Evolutionary conservation across 2,329 filamentous ascomycete genomes (phyloP), one percentile per base, ranked within the genome.

Genomic region (Botrytis byssoidea): DNA sequence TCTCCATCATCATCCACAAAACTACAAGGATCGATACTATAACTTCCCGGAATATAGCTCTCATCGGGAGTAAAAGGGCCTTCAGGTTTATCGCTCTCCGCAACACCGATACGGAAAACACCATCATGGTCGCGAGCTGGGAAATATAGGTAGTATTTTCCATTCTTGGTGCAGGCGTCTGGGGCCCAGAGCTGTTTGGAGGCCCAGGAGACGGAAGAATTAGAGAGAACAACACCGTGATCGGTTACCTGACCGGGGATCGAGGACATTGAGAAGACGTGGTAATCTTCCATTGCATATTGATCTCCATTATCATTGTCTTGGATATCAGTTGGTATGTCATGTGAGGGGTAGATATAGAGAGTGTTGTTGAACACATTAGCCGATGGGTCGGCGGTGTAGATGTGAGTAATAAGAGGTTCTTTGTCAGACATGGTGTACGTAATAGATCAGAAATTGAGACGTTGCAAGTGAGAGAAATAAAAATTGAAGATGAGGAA

Each of bases 281-380:
- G 92, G 86, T 95, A 95, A 84, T 95, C 92, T 73, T 84, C 86
- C 92, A 94, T 95, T 84, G 93, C 92, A 82, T 94, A 94, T 81
- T 94, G 92, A 83, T 94, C 92, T 80, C 92, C 92, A 86, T 94
- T 93, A 86, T 94, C 92, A 84, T 95, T 94, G 85, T 92, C 91
- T 73, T 87, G 74, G 81, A 93, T 92, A 82, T 90, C 87, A 8
- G 91, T 93, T 82, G 93, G 90, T 77, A 91, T 88, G 83, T 95
- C 92, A 83, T 95, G 92, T 35, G 92, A 94, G 32, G 92, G 92
- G 84, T 94, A 95, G 83, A 95, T 88, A 85, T 93, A 95, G 74
- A 95, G 83, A 77, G 87, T 90, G 81, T 87, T 88, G 76, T 93
- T 89, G 84, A 94, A 95, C 80, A 93, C 92, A 82, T 94, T 92